phyloP scores from a whole-genome alignment of 306 rosid species.

The Elaeagnus macrophylla region DNA sequence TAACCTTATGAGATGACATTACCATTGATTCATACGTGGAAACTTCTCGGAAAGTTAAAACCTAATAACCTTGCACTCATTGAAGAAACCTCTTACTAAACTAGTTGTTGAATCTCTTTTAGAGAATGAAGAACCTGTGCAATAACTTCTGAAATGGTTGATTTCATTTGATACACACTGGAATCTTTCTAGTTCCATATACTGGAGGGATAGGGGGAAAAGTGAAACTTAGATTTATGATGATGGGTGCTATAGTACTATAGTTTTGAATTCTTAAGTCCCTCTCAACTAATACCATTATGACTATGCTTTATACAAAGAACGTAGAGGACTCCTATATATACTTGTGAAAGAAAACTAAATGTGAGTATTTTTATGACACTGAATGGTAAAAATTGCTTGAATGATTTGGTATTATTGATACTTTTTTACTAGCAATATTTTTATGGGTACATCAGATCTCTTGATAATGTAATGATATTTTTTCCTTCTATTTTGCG shows the following conservation, averaged over 20 bases:
- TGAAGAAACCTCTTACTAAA: no score
- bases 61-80: no score
- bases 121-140: neutral
- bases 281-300: neutral
- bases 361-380: neutral
- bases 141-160: neutral
- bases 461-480: no score
- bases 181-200: slow-evolving; percentile 2
- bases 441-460: no score
- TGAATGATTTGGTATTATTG: no score
- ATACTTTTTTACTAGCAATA: no score
- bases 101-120: neutral
- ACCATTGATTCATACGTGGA: no score
- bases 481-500: no score
- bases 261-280: neutral
- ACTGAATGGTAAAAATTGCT: no score
- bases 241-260: neutral
- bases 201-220: neutral
- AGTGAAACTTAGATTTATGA: neutral
- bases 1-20: no score
- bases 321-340: neutral
- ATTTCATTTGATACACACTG: neutral
- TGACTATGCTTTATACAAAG: slow-evolving; percentile 1
- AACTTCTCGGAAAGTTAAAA: no score
- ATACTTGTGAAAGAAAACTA: neutral